phyloP scores from a whole-genome alignment of 2,329 filamentous ascomycete species.

The Aspergillus hortae region DNA sequence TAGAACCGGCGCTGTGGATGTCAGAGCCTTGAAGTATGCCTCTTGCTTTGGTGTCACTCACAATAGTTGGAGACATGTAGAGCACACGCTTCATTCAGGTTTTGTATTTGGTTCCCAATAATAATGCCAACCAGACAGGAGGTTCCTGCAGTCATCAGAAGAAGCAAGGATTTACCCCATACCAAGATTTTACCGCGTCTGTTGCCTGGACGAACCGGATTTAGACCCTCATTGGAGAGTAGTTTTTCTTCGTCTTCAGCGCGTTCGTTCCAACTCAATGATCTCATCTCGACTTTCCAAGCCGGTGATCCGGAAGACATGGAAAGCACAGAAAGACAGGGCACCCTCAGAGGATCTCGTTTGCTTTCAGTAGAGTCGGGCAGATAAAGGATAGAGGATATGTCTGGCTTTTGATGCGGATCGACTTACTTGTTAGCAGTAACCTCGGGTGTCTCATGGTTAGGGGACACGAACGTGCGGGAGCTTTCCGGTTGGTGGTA shows the following conservation, averaged over 20 bases:
- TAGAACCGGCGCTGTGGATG: conserved; percentile 29
- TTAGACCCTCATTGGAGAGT: conserved; percentile 4
- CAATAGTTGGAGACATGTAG: conserved; percentile 23
- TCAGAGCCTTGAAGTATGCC: not conserved
- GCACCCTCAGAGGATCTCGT: no score
- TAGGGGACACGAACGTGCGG: no score
- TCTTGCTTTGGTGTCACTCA: conserved; percentile 4
- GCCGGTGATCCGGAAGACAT: not conserved
- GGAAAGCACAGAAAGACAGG: not conserved
- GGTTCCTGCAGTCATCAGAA: conserved; percentile 13
- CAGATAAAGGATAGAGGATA: no score
- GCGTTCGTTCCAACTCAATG: not conserved
- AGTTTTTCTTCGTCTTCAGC: conserved; percentile 4
- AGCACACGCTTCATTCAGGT: conserved; percentile 21
- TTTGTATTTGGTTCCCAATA: conserved; percentile 9
- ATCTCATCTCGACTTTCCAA: not conserved
- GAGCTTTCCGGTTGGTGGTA: no score
- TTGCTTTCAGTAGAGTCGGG: no score
- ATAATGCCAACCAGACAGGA: conserved; percentile 18
- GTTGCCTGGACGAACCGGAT: conserved; percentile 4
- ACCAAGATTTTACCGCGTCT: not conserved
- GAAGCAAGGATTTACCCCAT: conserved; percentile 11
- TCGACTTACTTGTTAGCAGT: no score
- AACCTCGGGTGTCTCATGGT: no score
- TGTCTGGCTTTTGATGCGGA: no score